Conservation (phyloP, 192 early-diverging fungal species). For the Gonapodya sp. region DNA sequence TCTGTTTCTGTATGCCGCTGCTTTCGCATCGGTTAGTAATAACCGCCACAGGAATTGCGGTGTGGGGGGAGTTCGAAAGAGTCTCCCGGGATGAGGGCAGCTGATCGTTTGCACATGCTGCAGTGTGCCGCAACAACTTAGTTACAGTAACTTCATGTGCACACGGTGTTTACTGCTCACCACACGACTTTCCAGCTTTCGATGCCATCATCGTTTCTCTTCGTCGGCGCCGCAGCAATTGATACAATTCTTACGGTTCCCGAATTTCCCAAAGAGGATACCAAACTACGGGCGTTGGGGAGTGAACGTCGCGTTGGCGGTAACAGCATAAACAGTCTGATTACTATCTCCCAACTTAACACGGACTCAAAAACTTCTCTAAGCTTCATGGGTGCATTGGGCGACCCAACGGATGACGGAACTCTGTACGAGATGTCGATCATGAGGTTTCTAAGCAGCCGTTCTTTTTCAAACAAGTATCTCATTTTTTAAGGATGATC, state of each 20-base stretch:
- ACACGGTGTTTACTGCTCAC: no score
- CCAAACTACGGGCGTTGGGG: background rate
- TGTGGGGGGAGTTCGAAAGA: no score
- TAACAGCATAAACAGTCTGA: background rate
- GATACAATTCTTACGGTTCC: background rate
- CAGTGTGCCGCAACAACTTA: no score
- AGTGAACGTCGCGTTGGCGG: background rate
- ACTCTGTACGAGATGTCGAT: background rate
- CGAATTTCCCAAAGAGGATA: background rate
- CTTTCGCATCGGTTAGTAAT: no score
- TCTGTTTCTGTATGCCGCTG: no score
- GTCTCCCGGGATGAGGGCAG: no score
- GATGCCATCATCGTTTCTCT: background rate
- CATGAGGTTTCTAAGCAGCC: background rate
- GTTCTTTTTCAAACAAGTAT: background rate
- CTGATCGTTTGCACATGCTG: no score
- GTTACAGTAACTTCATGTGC: no score
- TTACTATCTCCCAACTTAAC: background rate
- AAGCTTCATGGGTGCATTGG: background rate
- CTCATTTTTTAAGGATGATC: background rate
- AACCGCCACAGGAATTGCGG: no score
- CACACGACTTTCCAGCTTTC: no score
- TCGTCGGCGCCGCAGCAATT: background rate
- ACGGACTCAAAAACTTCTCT: background rate
- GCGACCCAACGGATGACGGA: background rate